Percentiles rank a stretch among this genome's conserved stretches.
Evolutionary conservation across 768 basidiomycete genomes (phyloP).

Genomic region (Suillus placidus): DNA sequence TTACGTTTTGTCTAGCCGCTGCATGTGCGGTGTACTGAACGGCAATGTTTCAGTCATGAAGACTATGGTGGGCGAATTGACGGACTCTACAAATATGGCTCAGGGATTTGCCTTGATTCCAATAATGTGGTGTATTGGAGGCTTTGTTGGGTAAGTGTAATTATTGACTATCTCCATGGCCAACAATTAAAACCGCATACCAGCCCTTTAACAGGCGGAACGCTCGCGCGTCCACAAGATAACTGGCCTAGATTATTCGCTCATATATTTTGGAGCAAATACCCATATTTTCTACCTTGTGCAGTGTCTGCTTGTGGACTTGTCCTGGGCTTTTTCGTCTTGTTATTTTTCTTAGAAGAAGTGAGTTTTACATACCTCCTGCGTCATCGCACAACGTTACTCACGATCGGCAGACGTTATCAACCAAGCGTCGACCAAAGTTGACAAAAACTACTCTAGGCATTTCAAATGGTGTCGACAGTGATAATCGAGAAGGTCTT

Average conservation of each 20-base stretch:
- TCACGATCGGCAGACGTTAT: not conserved
- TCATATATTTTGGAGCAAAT: slow-evolving; percentile 38
- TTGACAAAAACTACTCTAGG: not conserved
- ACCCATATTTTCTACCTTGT: slow-evolving; percentile 44
- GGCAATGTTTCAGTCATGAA: slow-evolving; percentile 63
- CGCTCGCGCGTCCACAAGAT: slow-evolving; percentile 56
- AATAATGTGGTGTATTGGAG: slow-evolving; percentile 30
- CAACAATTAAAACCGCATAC: not conserved
- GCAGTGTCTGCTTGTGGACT: slow-evolving; percentile 22
- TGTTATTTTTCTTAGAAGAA: slow-evolving; percentile 33
- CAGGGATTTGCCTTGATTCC: slow-evolving; percentile 37
- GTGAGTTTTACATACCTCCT: slow-evolving; percentile 19
- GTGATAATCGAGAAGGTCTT: slow-evolving; percentile 9
- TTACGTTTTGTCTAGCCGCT: slow-evolving; percentile 18
- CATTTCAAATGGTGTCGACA: not conserved
- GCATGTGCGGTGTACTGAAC: slow-evolving; percentile 39
- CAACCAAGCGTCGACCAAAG: not conserved
- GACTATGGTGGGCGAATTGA: slow-evolving; percentile 67
- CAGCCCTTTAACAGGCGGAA: slow-evolving; percentile 57
- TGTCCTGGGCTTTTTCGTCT: slow-evolving; percentile 19
- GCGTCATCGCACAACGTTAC: not conserved
- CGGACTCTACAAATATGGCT: slow-evolving; percentile 41
- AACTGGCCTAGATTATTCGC: slow-evolving; percentile 53
- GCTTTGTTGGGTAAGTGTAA: slow-evolving; percentile 38
- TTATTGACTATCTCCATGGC: not conserved